Evolutionary conservation across 1,284 basidiomycete species (phyloP), one percentile per base, ranked within the genome.

Genomic region (Puccinia coronata): DNA sequence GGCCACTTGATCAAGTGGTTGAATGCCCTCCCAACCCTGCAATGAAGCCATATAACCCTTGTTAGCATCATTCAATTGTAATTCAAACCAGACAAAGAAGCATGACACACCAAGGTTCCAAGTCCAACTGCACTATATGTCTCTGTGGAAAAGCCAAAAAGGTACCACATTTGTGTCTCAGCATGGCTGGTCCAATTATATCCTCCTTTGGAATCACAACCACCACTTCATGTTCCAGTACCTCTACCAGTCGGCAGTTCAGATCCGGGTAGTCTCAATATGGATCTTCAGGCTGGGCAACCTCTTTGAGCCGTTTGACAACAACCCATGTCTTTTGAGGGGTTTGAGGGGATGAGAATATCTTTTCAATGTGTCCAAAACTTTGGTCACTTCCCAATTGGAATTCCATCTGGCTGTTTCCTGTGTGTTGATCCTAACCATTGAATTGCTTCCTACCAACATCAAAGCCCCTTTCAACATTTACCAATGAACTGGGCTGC

Each of bases 11-110:
- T n/a, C n/a, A n/a, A n/a, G n/a, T n/a, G n/a, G n/a, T n/a, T n/a
- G n/a, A n/a, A n/a, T n/a, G n/a, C n/a, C n/a, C 63, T 67, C 63
- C 63, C 63, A 67, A n/a, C 63, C 63, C 63, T 67, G 18, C 36
- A 67, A n/a, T 67, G 36, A 23, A 47, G n/a, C 11, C 61, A 65
- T 28, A 39, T 12, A 43, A 67, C 9, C 41, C 28, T 8, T 11
- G 5, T n/a, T 41, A 43, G 36, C 5, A 11, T 67, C 6, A 11
- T 36, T 41, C 41, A 41, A n/a, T n/a, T n/a, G n/a, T n/a, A n/a
- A n/a, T n/a, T n/a, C n/a, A n/a, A n/a, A n/a, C n/a, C n/a, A n/a
- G n/a, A 67, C 55, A 57, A 25, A 1, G 11, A 59, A 59, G 23
- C 8, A n/a, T 9, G 9, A n/a, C 63, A 36, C n/a, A 67, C 63